Base-by-base conservation (phyloP, 352 stramenopile genomes). In the Blastocystis sp. region DNA sequence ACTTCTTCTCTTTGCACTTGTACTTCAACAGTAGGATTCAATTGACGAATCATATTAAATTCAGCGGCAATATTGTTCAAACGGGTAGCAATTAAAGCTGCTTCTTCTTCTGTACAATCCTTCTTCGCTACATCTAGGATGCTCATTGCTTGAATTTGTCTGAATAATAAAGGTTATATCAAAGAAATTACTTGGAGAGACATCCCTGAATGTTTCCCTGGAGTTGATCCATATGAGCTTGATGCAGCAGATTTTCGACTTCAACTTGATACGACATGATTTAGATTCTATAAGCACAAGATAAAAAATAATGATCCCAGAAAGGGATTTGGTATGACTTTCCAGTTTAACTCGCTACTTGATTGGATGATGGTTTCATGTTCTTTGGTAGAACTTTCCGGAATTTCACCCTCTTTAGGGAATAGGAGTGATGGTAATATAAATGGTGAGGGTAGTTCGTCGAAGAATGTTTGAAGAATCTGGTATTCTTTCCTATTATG, bases 231-330 rank as follows among this genome's bases (percentile, higher is more conserved):
- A 61, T 32, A 32, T 61, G 27, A n/a, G 54, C 54, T 61, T 61
- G 54, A 61, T 61, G 54, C 54, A 61, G 12, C 54, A 61, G 54
- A 61, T 61, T 61, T 32, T 61, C 54, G 54, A 61, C 54, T 61
- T 61, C 54, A n/a, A 61, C 27, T 32, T 61, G 54, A 61, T 61
- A 61, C 19, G 54, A 61, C 54, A 61, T 61, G 3, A 32, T 12
- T 46, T 46, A 46, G 39, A 61, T 32, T 14, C 3, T 61, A 61
- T 32, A 14, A n/a, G 2, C 6, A 14, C 19, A 14, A 32, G 12
- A 61, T 61, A 61, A 61, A 61, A 32, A 61, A 61, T 16, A 7
- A 61, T 61, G 5, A 61, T n/a, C 54, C 54, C 54, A 61, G 3
- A 3, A 16, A 61, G 12, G 27, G 54, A 61, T 32, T 12, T 3